phyloP scores from a whole-genome alignment of 2,329 filamentous ascomycete species.

The Paraphoma chrysanthemicola region DNA sequence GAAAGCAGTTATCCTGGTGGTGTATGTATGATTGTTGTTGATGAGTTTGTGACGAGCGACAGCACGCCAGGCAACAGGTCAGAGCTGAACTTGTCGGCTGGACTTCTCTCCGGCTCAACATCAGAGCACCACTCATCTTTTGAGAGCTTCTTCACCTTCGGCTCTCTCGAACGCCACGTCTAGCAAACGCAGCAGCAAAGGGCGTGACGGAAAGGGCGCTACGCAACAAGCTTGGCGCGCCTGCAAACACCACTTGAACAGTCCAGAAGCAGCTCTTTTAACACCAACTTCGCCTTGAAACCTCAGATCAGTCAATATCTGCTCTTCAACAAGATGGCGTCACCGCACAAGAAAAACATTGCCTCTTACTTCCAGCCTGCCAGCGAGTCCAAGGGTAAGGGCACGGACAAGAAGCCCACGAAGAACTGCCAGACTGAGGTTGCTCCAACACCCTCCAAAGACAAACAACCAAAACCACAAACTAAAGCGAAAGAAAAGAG shows the following conservation, averaged over 20 bases:
- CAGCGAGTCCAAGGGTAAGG: neutral
- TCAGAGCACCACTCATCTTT: neutral
- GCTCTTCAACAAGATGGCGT: neutral
- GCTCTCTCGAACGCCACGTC: too few relatives aligned
- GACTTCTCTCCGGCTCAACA: neutral
- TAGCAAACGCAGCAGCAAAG: neutral
- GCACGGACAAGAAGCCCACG: neutral
- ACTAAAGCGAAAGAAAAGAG: neutral
- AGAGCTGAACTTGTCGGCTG: neutral
- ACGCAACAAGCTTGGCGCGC: neutral
- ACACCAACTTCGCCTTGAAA: neutral
- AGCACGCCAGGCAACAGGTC: neutral
- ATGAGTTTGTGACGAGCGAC: neutral
- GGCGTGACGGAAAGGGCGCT: constrained; percentile 10
- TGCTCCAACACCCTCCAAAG: neutral
- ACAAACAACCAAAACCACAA: neutral
- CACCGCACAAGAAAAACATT: neutral
- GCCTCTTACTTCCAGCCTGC: neutral
- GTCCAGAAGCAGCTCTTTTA: neutral
- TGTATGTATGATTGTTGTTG: too few relatives aligned
- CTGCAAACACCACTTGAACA: neutral
- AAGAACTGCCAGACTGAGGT: neutral
- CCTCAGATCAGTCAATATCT: neutral
- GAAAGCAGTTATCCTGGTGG: too few relatives aligned
- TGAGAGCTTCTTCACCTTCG: too few relatives aligned